Evolutionary conservation across 2,329 filamentous ascomycete species (phyloP).

Genomic region (Paecilomyces niveus): DNA sequence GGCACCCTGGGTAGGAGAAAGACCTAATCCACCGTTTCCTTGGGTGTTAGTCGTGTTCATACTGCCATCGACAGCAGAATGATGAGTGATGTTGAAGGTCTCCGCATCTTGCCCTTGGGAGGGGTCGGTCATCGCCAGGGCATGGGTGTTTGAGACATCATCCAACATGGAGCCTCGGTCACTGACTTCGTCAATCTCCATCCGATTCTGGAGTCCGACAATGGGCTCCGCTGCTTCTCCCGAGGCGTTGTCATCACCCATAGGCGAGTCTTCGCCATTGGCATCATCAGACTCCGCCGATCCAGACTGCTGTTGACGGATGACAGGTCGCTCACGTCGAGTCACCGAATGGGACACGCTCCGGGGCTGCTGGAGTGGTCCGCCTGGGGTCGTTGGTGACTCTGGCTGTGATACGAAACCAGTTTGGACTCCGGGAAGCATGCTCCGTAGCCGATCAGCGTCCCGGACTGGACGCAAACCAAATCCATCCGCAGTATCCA

Average conservation of each 20-base stretch:
- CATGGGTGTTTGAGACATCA: conserved; percentile 60
- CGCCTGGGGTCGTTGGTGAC: conserved; percentile 78
- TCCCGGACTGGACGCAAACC: conserved; percentile 71
- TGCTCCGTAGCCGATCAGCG: conserved; percentile 73
- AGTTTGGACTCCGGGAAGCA: conserved; percentile 62
- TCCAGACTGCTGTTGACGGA: conserved; percentile 78
- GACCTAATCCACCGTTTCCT: conserved; percentile 59
- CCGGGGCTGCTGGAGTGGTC: conserved; percentile 51
- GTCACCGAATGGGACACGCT: conserved; percentile 46
- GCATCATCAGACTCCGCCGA: conserved; percentile 85
- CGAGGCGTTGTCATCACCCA: conserved; percentile 56
- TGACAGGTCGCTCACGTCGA: conserved; percentile 70
- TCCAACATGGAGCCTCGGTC: conserved; percentile 74
- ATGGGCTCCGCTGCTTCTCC: conserved; percentile 57
- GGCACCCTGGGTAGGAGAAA: conserved; percentile 60
- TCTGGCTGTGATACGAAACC: conserved; percentile 81
- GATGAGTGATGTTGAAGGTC: conserved; percentile 90
- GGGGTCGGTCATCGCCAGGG: conserved; percentile 67
- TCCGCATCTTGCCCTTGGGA: conserved; percentile 82
- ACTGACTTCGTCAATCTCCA: conserved; percentile 83
- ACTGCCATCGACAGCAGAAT: conserved; percentile 75
- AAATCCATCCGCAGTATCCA: conserved; percentile 65
- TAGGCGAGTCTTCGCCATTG: conserved; percentile 72
- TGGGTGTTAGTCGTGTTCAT: conserved; percentile 65
- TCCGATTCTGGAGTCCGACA: conserved; percentile 69